These are phyloP conservation scores for Erodium texanum DNA, from an alignment of 441 rosid species.

Conservation along the genomic window DNA sequence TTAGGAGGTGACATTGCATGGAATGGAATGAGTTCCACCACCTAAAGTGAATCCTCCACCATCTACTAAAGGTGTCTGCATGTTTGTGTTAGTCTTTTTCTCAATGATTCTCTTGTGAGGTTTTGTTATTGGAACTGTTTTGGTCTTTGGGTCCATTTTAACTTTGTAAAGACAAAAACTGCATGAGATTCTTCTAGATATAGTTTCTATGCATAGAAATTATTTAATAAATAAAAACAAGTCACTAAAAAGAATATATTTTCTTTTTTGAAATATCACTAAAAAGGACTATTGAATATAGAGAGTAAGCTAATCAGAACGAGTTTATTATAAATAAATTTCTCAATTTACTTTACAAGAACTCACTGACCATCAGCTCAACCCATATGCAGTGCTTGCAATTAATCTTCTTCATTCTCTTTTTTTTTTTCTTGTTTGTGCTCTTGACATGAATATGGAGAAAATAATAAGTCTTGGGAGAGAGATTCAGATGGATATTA, in stretches of 20 bases:
- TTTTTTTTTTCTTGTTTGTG: no score
- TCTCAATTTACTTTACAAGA: no score
- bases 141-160: slow-evolving; percentile 41
- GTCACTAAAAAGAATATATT: no score
- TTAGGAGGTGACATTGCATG: no score
- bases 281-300: no score
- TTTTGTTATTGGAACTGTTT: slow-evolving; percentile 15
- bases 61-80: slow-evolving; percentile 33
- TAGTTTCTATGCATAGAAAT: neutral
- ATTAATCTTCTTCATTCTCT: no score
- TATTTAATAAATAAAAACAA: neutral
- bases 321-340: no score
- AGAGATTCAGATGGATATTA: slow-evolving; percentile 16
- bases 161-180: slow-evolving; percentile 11
- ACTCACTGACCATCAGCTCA: no score
- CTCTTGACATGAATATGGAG: slow-evolving; percentile 3
- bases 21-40: slow-evolving; percentile 30
- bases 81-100: slow-evolving; percentile 35
- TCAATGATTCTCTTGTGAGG: slow-evolving; percentile 25
- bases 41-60: slow-evolving; percentile 26
- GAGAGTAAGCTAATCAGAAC: no score
- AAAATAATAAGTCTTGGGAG: slow-evolving; percentile 12
- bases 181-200: slow-evolving; percentile 29
- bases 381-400: no score
- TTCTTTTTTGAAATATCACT: no score